phyloP scores from a whole-genome alignment of 164 flowering plant species.

The Magnolia kwangsiensis region DNA sequence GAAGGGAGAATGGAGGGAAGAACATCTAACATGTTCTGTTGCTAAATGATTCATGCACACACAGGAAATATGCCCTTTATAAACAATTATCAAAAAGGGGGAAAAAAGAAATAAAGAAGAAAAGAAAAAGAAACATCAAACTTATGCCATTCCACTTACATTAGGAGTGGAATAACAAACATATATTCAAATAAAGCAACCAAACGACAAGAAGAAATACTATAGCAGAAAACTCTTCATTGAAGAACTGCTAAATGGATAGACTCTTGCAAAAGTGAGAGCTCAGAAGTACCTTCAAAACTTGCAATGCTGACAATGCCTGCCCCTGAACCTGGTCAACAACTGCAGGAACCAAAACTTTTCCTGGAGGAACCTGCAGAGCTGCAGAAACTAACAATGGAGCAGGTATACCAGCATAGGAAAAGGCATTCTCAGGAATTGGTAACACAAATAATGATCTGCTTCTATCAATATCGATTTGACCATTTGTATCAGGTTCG shows the following conservation, averaged over 20 bases:
- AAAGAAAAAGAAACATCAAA: neutral
- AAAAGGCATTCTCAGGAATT: constrained; percentile 34
- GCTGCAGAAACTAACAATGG: constrained; percentile 83
- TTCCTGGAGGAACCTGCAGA: constrained; percentile 78
- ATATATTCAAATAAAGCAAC: neutral
- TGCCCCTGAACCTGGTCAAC: constrained; percentile 90
- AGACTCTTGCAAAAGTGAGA: neutral
- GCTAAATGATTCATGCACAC: neutral
- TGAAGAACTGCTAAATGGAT: neutral
- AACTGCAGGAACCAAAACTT: constrained; percentile 82
- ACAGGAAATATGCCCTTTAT: neutral
- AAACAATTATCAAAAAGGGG: no score
- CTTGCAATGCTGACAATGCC: constrained; percentile 86
- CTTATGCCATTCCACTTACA: neutral
- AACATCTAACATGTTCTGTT: neutral
- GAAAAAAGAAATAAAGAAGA: no score
- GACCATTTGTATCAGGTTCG: constrained; percentile 27
- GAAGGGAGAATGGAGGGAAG: neutral
- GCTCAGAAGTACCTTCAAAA: constrained; percentile 57
- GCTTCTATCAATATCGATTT: constrained; percentile 30
- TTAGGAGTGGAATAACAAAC: neutral
- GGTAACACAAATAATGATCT: constrained; percentile 33
- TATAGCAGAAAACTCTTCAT: neutral
- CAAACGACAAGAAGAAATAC: neutral
- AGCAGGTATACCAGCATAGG: constrained; percentile 90